Evolutionary conservation across 306 rosid genomes (phyloP).

Genomic region (Mimosa bimucronata): DNA sequence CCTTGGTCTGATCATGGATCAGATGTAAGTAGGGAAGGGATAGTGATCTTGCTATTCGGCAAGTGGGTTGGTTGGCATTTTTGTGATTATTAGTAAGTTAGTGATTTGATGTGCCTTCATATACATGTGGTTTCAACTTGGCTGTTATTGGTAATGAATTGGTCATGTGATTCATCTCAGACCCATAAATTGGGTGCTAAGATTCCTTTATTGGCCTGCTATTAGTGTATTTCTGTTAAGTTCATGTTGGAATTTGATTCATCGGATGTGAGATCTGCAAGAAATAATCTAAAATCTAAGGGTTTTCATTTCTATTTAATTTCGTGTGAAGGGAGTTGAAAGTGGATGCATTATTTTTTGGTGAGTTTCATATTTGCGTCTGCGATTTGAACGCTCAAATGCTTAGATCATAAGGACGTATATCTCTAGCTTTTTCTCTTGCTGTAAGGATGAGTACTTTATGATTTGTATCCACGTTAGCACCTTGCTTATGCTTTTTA

Average conservation of each 20-base stretch:
- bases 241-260: conserved; percentile 24
- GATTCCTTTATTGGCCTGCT: conserved; percentile 15
- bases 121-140: neutral
- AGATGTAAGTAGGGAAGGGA: conserved; percentile 3
- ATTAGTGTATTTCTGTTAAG: neutral
- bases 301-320: neutral
- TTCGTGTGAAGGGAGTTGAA: conserved; percentile 9
- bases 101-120: neutral
- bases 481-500: conserved; percentile 12
- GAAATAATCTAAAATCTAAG: conserved; percentile 10
- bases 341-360: conserved; percentile 24
- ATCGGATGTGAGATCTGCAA: neutral
- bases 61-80: neutral
- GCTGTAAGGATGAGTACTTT: conserved; percentile 14
- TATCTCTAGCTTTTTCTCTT: conserved; percentile 13
- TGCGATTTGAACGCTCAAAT: neutral
- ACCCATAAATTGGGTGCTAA: neutral
- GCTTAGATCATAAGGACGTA: neutral
- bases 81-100: neutral
- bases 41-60: neutral
- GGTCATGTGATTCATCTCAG: conserved; percentile 13
- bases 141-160: neutral
- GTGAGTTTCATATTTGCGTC: neutral
- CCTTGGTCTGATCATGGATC: conserved; percentile 26
- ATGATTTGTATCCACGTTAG: conserved; percentile 11